Evolutionary conservation across 306 rosid genomes (phyloP).

Genomic region (Gillenia trifoliata): DNA sequence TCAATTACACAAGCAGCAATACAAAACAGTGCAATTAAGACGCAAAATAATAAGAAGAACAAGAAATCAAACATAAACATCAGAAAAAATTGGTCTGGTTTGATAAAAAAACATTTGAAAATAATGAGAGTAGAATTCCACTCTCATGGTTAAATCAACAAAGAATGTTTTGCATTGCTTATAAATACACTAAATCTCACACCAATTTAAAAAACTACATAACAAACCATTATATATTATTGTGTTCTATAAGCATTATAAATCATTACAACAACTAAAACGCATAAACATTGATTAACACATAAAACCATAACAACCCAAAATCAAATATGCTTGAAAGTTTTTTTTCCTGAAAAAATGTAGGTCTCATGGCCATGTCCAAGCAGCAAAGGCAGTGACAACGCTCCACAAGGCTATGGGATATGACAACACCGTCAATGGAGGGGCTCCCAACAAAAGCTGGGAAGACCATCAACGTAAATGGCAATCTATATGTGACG

Average conservation of each 20-base stretch:
- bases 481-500: background rate
- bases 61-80: no score
- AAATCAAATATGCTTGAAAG: background rate
- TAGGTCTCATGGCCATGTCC: background rate
- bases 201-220: background rate
- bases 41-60: no score
- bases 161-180: background rate
- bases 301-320: background rate
- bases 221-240: background rate
- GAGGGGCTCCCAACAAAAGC: background rate
- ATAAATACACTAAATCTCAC: background rate
- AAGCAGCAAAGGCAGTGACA: background rate
- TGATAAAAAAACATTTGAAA: no score
- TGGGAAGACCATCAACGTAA: background rate
- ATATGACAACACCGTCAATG: background rate
- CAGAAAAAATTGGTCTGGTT: no score
- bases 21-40: no score
- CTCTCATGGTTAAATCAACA: background rate
- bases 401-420: background rate
- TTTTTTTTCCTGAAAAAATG: background rate
- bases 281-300: background rate
- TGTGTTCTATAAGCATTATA: no score
- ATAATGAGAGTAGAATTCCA: no score
- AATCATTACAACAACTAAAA: no score
- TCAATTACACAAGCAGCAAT: no score